phyloP scores from a whole-genome alignment of 345 rosid genomes.

The Camelina sativa region DNA sequence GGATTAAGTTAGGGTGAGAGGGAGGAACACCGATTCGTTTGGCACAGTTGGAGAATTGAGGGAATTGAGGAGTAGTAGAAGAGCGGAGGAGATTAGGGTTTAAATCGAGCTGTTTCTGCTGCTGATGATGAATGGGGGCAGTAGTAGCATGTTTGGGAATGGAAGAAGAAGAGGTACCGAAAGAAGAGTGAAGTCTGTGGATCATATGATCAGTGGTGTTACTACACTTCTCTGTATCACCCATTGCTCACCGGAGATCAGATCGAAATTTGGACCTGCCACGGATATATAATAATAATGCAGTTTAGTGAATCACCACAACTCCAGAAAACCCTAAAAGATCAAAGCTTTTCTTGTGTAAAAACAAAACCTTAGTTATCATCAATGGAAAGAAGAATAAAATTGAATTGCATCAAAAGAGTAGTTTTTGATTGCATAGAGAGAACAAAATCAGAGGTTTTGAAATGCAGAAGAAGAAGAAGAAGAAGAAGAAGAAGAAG shows the following conservation, averaged over 20 bases:
- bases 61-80: conserved; percentile 35
- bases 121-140: conserved; percentile 45
- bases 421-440: not conserved
- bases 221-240: conserved; percentile 65
- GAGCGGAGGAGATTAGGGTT: conserved; percentile 59
- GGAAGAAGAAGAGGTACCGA: conserved; percentile 54
- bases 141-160: conserved; percentile 45
- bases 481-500: not conserved
- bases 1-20: conserved; percentile 80
- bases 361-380: too few relatives aligned
- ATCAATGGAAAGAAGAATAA: not conserved
- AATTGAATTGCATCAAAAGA: too few relatives aligned
- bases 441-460: conserved; percentile 8
- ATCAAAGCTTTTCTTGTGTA: not conserved
- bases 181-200: conserved; percentile 70
- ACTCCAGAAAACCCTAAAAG: conserved; percentile 6
- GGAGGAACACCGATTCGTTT: conserved; percentile 87
- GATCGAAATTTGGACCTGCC: not conserved
- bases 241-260: conserved; percentile 48
- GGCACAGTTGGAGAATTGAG: conserved; percentile 51
- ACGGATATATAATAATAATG: conserved; percentile 10
- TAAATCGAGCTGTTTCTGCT: conserved; percentile 59
- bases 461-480: not conserved
- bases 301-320: not conserved
- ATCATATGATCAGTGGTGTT: conserved; percentile 54